phyloP scores from a whole-genome alignment of 2,329 filamentous ascomycete species.

The Neopestalotiopsis sp. region DNA sequence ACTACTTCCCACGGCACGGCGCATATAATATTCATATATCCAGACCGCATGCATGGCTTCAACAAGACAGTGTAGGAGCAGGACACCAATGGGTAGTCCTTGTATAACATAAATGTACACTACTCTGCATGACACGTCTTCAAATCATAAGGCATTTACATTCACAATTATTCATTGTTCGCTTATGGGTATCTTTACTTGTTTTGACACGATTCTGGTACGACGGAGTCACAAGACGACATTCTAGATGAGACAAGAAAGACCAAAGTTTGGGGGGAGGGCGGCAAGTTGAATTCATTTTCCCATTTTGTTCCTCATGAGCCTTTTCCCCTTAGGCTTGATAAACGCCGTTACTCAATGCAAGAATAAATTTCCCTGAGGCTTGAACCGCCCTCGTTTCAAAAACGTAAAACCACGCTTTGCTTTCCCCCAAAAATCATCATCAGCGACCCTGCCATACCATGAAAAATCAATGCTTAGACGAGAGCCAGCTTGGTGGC shows the following conservation, averaged over 20 bases:
- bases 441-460: constrained; percentile 23
- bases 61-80: background rate
- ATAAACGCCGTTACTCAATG: constrained; percentile 40
- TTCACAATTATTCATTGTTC: background rate
- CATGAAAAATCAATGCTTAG: constrained; percentile 58
- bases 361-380: constrained; percentile 32
- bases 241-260: background rate
- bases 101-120: background rate
- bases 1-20: background rate
- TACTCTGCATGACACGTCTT: background rate
- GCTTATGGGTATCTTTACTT: background rate
- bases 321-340: constrained; percentile 34
- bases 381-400: constrained; percentile 19
- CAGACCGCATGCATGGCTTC: background rate
- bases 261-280: constrained; percentile 20
- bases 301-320: constrained; percentile 39
- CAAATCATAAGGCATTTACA: background rate
- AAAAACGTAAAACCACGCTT: background rate
- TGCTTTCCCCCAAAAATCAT: background rate
- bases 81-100: background rate
- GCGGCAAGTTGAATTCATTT: constrained; percentile 35
- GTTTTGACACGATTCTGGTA: background rate
- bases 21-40: background rate
- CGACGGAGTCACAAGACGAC: background rate
- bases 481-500: constrained; percentile 99